Evolutionary conservation across 73 alveolate species (phyloP), one percentile per base, ranked within the genome.

Genomic region (Paramecium octaurelia): DNA sequence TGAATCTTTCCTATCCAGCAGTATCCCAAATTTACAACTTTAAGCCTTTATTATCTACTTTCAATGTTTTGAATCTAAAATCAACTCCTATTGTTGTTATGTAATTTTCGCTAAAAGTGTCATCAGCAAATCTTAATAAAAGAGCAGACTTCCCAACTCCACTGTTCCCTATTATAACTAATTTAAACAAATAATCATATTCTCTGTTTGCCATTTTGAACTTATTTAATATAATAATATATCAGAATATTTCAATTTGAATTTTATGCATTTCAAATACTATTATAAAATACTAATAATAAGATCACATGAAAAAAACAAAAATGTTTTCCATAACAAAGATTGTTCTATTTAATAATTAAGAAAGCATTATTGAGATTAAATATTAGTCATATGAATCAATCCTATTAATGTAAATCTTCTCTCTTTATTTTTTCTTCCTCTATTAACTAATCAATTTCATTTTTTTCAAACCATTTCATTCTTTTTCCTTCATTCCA

Each of bases 1-100:
- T 92, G 75, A 94, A 95, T 44, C 97, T 75, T 93, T 95, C 98
- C 87, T 95, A 93, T 34, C 98, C 98, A 85, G 98, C 98, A 12
- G 98, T 95, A 70, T 95, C 98, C 97, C 97, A 94, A 29, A 94
- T 94, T 86, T 94, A 91, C 9, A 94, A 93, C 58, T 94, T 94
- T 70, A 94, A 93, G 29, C 88, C 86, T 75, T 94, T 92, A 50
- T 77, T 84, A 43, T 94, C 97, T 11, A 94, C 89, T 54, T 80
- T 86, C 18, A 94, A 86, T 23, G 97, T 93, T 85, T 93, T 92
- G 93, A 94, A 92, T 87, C 95, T 94, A 50, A 94, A 94, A 93
- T 94, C 97, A 38, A 94, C 97, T 21, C 97, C 97, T 20, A 94
- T 94, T 36, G 97, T 94, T 31, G 96, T 94, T 18, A 94, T 92